Percentiles rank a stretch among this genome's conserved stretches.
Evolutionary conservation across 495 filamentous ascomycete genomes (phyloP).

Genomic region (Podospora bellae-mahoneyi): DNA sequence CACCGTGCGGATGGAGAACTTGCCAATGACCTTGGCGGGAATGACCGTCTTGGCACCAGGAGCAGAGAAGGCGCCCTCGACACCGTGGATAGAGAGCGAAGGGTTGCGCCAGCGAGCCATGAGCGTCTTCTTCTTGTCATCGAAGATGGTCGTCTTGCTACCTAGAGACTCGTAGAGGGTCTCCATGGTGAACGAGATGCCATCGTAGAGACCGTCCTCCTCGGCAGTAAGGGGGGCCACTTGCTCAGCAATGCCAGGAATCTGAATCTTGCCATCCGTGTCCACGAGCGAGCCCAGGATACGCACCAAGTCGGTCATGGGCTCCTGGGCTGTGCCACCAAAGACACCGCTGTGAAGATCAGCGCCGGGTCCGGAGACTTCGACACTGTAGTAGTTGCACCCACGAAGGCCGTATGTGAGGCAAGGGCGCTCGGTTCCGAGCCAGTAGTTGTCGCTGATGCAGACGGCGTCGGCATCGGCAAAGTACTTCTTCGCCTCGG

Average conservation of each 20-base stretch:
- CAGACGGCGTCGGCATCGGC: slow-evolving; percentile 93
- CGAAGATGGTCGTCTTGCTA: slow-evolving; percentile 76
- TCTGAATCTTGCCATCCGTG: slow-evolving; percentile 80
- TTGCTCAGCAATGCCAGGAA: slow-evolving; percentile 84
- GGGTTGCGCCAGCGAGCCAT: slow-evolving; percentile 96
- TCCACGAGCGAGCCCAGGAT: slow-evolving; percentile 82
- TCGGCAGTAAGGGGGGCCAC: slow-evolving; percentile 84
- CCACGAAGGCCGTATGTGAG: slow-evolving; percentile 97
- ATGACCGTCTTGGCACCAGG: slow-evolving; percentile 98
- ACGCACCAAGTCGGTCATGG: slow-evolving; percentile 91
- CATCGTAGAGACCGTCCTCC: slow-evolving; percentile 77
- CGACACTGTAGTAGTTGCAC: slow-evolving; percentile 92
- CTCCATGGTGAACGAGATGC: slow-evolving; percentile 92
- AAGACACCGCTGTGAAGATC: slow-evolving; percentile 97
- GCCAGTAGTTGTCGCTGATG: slow-evolving; percentile 99
- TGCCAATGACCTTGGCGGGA: slow-evolving; percentile 92
- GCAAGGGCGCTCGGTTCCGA: slow-evolving; percentile 96
- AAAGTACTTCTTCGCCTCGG: slow-evolving; percentile 87
- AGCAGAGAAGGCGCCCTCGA: slow-evolving; percentile 93
- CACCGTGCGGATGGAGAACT: slow-evolving; percentile 96
- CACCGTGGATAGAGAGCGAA: slow-evolving; percentile 89
- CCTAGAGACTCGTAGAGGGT: slow-evolving; percentile 89
- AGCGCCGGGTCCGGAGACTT: slow-evolving; percentile 81
- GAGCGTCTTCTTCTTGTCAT: slow-evolving; percentile 80
- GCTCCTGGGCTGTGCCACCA: slow-evolving; percentile 91